Evolutionary conservation across 805 yeast species (phyloP).

Genomic region (Kluyveromyces lactis): DNA sequence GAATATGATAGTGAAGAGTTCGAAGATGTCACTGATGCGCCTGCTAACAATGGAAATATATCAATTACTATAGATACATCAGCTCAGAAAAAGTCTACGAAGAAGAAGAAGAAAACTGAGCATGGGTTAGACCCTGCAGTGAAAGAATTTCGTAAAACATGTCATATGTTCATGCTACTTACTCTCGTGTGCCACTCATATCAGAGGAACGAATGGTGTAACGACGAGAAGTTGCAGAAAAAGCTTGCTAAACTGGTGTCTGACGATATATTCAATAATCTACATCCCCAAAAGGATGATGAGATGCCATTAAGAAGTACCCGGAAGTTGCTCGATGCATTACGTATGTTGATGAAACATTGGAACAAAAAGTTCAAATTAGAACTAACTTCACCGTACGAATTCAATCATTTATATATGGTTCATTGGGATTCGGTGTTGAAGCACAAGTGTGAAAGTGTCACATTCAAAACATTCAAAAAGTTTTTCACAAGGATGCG

Average conservation of each 20-base stretch:
- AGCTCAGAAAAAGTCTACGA: slow-evolving; percentile 10
- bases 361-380: slow-evolving; percentile 51
- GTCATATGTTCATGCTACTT: slow-evolving; percentile 54
- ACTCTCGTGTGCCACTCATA: slow-evolving; percentile 60
- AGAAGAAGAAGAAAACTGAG: slow-evolving; percentile 15
- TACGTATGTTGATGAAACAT: slow-evolving; percentile 54
- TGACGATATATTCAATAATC: slow-evolving; percentile 34
- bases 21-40: slow-evolving; percentile 15
- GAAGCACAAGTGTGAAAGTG: slow-evolving; percentile 13
- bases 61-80: slow-evolving; percentile 21
- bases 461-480: slow-evolving; percentile 35
- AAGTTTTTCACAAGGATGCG: slow-evolving; percentile 35
- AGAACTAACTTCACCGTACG: slow-evolving; percentile 1
- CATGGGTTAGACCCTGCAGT: slow-evolving; percentile 11
- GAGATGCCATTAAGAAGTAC: slow-evolving; percentile 38
- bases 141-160: slow-evolving; percentile 31
- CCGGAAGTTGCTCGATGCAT: slow-evolving; percentile 64
- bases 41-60: slow-evolving; percentile 16
- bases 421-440: slow-evolving; percentile 40
- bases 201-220: slow-evolving; percentile 69
- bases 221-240: slow-evolving; percentile 35
- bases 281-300: slow-evolving; percentile 38
- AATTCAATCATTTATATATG: slow-evolving; percentile 32
- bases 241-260: slow-evolving; percentile 43
- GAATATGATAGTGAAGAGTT: slow-evolving; percentile 21